These are phyloP conservation scores for Phytophthora pseudosyringae DNA, from an alignment of 352 stramenopile genomes.

Conservation along the genomic window DNA sequence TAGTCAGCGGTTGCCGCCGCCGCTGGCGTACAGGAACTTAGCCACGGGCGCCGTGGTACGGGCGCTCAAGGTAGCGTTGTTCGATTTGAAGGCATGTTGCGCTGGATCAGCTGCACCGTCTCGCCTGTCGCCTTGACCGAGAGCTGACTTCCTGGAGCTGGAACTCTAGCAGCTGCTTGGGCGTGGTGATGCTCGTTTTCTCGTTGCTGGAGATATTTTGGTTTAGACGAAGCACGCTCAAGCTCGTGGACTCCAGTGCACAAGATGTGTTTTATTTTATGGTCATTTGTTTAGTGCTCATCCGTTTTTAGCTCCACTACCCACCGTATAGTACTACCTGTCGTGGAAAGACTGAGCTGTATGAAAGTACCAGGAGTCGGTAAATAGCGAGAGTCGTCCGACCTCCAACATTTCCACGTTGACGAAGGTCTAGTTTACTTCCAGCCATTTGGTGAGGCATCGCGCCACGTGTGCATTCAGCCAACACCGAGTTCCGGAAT, in stretches of 20 bases:
- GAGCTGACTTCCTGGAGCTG: slow-evolving; percentile 58
- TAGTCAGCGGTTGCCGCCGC: slow-evolving; percentile 49
- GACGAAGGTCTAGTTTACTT: slow-evolving; percentile 4
- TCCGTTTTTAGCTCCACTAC: no score
- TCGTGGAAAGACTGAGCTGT: no score
- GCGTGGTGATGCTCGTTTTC: slow-evolving; percentile 40
- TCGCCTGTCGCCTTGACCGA: slow-evolving; percentile 45
- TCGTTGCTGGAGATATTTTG: slow-evolving; percentile 55
- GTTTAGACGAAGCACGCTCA: no score
- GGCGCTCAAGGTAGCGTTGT: slow-evolving; percentile 53
- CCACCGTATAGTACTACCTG: no score
- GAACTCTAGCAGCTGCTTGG: slow-evolving; percentile 55
- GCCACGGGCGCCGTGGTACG: slow-evolving; percentile 54
- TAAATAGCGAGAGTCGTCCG: no score
- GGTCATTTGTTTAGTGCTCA: no score
- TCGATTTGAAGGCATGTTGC: slow-evolving; percentile 53
- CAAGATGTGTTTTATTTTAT: no score
- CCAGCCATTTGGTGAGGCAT: slow-evolving; percentile 9
- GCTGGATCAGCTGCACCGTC: slow-evolving; percentile 51
- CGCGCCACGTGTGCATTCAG: slow-evolving; percentile 14
- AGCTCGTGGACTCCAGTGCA: no score
- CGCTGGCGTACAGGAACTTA: slow-evolving; percentile 67
- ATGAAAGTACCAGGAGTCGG: no score
- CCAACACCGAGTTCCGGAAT: slow-evolving; percentile 6
- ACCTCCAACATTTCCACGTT: slow-evolving; percentile 1